A percentile compares a stretch with the other conserved stretches of the same genome.
phyloP scores from a whole-genome alignment of 805 yeast genomes.

The Candida tallmaniae region DNA sequence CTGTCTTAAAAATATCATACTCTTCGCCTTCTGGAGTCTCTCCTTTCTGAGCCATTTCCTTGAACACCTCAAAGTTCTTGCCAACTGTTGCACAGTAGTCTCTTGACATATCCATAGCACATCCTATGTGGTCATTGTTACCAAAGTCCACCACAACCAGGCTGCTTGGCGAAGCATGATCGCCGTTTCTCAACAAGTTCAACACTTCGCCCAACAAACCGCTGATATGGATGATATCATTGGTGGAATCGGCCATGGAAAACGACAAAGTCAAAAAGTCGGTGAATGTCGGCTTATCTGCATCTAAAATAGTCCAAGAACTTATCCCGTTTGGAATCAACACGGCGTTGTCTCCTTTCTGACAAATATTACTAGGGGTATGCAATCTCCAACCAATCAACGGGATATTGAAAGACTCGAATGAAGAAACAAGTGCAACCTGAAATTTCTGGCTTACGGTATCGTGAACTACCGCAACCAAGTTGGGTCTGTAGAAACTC shows the following conservation, averaged over 20 bases:
- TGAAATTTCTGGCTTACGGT: conserved; percentile 14
- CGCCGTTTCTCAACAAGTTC: too few species aligned
- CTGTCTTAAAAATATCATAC: too few species aligned
- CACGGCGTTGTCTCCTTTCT: conserved; percentile 22
- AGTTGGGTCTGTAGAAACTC: conserved; percentile 37
- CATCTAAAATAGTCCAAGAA: conserved; percentile 17
- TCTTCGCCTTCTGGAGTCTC: too few species aligned
- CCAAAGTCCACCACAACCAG: too few species aligned
- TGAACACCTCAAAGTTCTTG: too few species aligned
- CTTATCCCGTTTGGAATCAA: conserved; percentile 35
- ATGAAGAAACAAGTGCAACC: conserved; percentile 27
- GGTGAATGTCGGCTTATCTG: too few species aligned
- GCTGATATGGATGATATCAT: conserved; percentile 28
- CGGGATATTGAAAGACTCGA: conserved; percentile 25
- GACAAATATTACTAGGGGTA: conserved; percentile 21
- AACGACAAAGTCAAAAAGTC: conserved; percentile 31
- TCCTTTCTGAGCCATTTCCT: too few species aligned
- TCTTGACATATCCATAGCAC: too few species aligned
- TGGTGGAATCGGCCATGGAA: conserved; percentile 35
- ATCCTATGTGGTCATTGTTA: too few species aligned
- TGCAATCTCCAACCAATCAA: conserved; percentile 27
- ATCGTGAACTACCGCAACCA: conserved; percentile 23
- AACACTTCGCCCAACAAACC: too few species aligned
- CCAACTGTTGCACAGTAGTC: too few species aligned
- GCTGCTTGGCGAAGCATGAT: too few species aligned